Base-by-base conservation (phyloP, 2,329 filamentous ascomycete genomes). In the Alternaria arborescens region DNA sequence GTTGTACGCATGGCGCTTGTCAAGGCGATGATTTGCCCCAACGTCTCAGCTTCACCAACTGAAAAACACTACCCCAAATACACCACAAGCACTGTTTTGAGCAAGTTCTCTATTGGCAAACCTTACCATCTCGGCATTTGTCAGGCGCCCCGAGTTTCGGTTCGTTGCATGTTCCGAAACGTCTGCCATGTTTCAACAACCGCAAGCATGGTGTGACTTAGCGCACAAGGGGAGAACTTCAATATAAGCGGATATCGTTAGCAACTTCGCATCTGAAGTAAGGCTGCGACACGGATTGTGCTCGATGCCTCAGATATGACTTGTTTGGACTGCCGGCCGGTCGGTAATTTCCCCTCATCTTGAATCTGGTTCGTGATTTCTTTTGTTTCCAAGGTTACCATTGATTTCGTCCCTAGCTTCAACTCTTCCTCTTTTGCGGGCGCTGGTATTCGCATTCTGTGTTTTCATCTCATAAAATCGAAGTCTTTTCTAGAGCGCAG, bases 91-190 rank as follows among this genome's bases (percentile, higher is more conserved):
- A 51, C 54, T 60, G 46, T 58, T 52, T 28, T 44, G 14, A 43
- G 51, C 28, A 44, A 34, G 18, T 26, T 20, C 52, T 28, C 6
- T 32, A 30, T 30, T 36, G 46, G 40, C 20, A 20, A 44, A 41
- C 36, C 47, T 41, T 47, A 48, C 24, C 16, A 30, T 24, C 24
- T 44, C 51, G 43, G 20, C 14, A 38, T 11, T 18, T 16, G n/a
- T 52, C 52, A 60, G 58, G 53, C 28, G 42, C 11, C 26, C 24
- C 38, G 42, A 26, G 47, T 51, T 43, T 58, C 40, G 32, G 46
- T 61, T 59, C 32, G 52, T 36, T 44, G 14, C 30, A 46, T 46
- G 47, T 58, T 55, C 50, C 54, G 57, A 65, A 64, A 65, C 57
- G 52, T 42, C 52, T 44, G 51, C 52, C 55, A 53, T 48, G 58